Conservation (phyloP, 176 grass and related monocot genomes). For the Ampelocalamus luodianensis region DNA sequence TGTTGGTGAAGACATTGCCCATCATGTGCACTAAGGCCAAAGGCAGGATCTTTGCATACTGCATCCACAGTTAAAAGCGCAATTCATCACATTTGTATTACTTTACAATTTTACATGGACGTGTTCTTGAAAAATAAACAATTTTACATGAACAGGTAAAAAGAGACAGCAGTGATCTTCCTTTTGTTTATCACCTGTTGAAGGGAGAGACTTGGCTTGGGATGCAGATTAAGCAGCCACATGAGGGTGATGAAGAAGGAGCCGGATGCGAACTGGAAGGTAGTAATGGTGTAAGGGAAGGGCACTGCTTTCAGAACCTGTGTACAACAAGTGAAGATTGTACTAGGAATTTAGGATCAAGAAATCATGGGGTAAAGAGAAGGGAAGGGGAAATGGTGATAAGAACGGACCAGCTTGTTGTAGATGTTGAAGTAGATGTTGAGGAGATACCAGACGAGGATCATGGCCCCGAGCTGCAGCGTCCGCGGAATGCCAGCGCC, state of each 20-base stretch:
- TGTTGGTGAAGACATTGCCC: constrained; percentile 86
- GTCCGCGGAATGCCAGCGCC: constrained; percentile 42
- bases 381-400: neutral
- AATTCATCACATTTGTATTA: neutral
- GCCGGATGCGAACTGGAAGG: constrained; percentile 80
- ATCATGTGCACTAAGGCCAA: constrained; percentile 75
- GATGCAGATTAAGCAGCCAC: constrained; percentile 80
- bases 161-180: neutral
- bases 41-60: constrained; percentile 69
- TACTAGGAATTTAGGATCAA: neutral
- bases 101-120: neutral
- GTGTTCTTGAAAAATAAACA: neutral
- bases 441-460: constrained; percentile 74
- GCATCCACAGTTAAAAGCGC: constrained; percentile 34
- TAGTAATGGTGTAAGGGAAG: constrained; percentile 84
- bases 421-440: constrained; percentile 91
- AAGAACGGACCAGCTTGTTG: constrained; percentile 65
- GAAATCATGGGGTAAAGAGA: neutral
- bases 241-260: constrained; percentile 83
- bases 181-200: constrained; percentile 52
- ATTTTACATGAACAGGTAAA: neutral
- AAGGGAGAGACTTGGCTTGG: constrained; percentile 72
- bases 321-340: neutral
- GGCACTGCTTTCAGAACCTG: constrained; percentile 86
- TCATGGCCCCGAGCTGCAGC: constrained; percentile 58